Base-by-base conservation (phyloP, 75 land plant genomes). In the Chamaecyparis obtusa region DNA sequence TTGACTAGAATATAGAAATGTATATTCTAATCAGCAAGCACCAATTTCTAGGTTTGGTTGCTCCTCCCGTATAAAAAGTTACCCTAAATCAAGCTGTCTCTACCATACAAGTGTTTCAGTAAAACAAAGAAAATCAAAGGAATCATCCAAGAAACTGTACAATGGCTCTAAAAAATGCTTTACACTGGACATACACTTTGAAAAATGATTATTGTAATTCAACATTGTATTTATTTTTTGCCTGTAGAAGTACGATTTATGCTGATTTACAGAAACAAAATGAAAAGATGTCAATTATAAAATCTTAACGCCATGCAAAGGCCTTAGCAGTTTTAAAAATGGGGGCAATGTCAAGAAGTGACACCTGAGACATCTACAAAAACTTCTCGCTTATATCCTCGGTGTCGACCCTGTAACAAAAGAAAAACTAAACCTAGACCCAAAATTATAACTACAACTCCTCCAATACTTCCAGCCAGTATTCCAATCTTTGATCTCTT, bases 361-460 rank as follows among this genome's bases (percentile, higher is more conserved):
- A 84, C 85, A 94, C 97, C 97, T 87, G 96, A 87, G 88, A 95
- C 97, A 90, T 95, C 97, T 16, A 94, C 93, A 90, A 90, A 95
- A 77, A 90, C 92, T 85, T 94, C 97, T 56, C 88, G 89, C 35
- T 85, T 88, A 88, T 92, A 88, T 14, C 91, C 87, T 89, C 85
- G 91, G 16, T 86, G 87, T 75, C 87, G 90, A n/a, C 83, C 74
- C 85, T 90, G 92, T 49, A 90, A 94, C 81, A 89, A 41, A 79
- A 92, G 85, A 56, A 86, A 84, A 36, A 90, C 44, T 19, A 84
- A 83, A 41, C 15, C 93, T 56, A 84, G 15, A 81, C 87, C 54
- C 72, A 93, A 64, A 84, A 94, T 36, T 21, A 36, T 6, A 21
- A 85, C 71, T 15, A 90, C 24, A 13, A 78, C 77, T 11, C 91